Base-by-base conservation (phyloP, 495 filamentous ascomycete genomes). In the Trichocladium uniseriatum region DNA sequence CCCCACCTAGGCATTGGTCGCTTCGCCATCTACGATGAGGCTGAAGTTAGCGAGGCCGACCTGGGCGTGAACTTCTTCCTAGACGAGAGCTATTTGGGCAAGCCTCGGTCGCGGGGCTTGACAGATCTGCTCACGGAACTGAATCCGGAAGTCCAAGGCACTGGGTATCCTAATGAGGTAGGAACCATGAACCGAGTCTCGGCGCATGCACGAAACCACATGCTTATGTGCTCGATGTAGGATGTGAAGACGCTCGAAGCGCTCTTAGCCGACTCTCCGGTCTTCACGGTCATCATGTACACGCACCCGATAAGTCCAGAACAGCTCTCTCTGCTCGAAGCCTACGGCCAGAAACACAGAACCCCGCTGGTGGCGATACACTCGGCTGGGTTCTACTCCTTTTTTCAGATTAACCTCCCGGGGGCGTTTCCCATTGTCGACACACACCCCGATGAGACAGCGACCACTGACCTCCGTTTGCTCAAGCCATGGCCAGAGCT, bases 51-150 rank as follows among this genome's bases (percentile, higher is more conserved):
- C 0, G 87, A 96, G 52, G 72, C 79, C 10, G 94, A 99, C 58
- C 65, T 97, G 36, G 92, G 92, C 3, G 84, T 95, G 48, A 97
- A 97, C 67, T 99, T 99, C 76, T 97, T 99, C 54, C 71, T 97
- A 9, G 87, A 94, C 52, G 80, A 86, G 54, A 69, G 76, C 19
- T 83, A 81, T 46, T 59, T 95, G 38, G 90, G 90, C 15, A 82
- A 79, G 58, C 79, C 82, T n/a, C 79, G 94, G 53, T 85, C 92
- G 9, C 81, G 87, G 60, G 79, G 84, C 55, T 80, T 82, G 29
- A 84, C 84, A 45, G 80, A 78, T 48, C 71, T 89, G 39, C 68
- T 99, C 45, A 75, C 78, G 56, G 92, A 99, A 70, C 69, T 99
- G 40, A 99, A 99, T 62, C 92, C 92, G n/a, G 94, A 97, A 59